Evolutionary conservation across 2,329 filamentous ascomycete genomes (phyloP).

Genomic region (Cercospora beticola): DNA sequence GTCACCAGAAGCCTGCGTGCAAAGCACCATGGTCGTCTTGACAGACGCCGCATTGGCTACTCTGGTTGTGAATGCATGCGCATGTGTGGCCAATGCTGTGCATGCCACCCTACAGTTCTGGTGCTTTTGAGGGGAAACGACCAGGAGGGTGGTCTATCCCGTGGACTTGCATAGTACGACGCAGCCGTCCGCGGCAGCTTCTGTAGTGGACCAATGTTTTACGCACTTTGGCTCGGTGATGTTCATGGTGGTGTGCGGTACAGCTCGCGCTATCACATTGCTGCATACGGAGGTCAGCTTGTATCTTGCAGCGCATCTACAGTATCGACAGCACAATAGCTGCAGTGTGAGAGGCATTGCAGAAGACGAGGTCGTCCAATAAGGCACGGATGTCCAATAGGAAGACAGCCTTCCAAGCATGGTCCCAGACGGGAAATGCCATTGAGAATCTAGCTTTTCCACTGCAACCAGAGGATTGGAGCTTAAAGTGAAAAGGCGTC

Average conservation of each 20-base stretch:
- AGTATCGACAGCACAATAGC: neutral
- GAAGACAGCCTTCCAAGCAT: neutral
- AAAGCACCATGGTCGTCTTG: neutral
- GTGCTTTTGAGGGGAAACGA: slow-evolving; percentile 1
- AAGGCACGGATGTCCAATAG: neutral
- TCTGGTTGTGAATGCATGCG: neutral
- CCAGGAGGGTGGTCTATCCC: slow-evolving; percentile 3
- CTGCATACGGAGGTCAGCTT: neutral
- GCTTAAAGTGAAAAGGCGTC: neutral
- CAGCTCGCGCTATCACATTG: neutral
- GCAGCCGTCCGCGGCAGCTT: slow-evolving; percentile 3
- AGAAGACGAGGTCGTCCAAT: slow-evolving; percentile 4
- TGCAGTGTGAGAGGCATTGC: neutral
- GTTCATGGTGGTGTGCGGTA: neutral
- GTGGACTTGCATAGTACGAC: neutral
- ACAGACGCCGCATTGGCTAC: slow-evolving; percentile 2
- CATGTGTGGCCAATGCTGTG: neutral
- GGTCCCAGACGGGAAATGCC: neutral
- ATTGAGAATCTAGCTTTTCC: neutral
- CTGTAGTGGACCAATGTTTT: slow-evolving; percentile 3
- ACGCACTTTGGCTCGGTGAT: neutral
- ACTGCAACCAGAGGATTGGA: neutral
- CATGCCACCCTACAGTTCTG: neutral
- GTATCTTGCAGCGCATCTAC: neutral
- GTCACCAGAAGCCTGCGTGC: neutral